Conservation (phyloP, 2,329 filamentous ascomycete genomes). For the Hypoxylon sp. region DNA sequence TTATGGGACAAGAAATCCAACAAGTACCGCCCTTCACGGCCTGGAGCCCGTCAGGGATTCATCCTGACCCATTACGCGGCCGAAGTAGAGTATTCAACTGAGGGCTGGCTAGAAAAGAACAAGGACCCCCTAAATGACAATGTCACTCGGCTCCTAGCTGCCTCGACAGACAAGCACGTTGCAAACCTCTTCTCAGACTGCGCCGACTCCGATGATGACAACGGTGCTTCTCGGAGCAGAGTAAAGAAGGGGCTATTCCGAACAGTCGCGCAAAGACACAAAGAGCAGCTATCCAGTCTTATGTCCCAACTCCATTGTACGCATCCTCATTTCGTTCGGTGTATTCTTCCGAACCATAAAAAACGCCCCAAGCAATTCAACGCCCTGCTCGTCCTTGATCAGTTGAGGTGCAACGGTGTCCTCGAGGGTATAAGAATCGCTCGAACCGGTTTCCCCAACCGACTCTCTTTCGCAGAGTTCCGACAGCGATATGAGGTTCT, state of each 20-base stretch:
- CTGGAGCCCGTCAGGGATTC: constrained; percentile 83
- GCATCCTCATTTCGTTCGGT: constrained; percentile 97
- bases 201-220: constrained; percentile 82
- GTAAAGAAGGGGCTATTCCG: constrained; percentile 98
- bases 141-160: constrained; percentile 87
- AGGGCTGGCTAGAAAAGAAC: constrained; percentile 98
- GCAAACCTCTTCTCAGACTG: constrained; percentile 91
- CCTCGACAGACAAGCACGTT: constrained; percentile 86
- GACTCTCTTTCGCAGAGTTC: constrained; percentile 93
- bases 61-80: constrained; percentile 97
- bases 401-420: constrained; percentile 98
- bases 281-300: constrained; percentile 96
- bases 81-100: constrained; percentile 96
- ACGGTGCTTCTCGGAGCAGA: constrained; percentile 76
- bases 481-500: constrained; percentile 96
- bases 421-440: constrained; percentile 98
- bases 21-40: constrained; percentile 90
- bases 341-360: constrained; percentile 98
- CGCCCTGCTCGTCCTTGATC: constrained; percentile 92
- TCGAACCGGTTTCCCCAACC: constrained; percentile 95
- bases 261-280: constrained; percentile 96
- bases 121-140: constrained; percentile 99
- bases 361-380: constrained; percentile 95
- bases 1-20: constrained; percentile 96
- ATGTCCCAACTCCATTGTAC: constrained; percentile 96